Conservation (phyloP, 768 basidiomycete genomes). For the Mycena galopus region DNA sequence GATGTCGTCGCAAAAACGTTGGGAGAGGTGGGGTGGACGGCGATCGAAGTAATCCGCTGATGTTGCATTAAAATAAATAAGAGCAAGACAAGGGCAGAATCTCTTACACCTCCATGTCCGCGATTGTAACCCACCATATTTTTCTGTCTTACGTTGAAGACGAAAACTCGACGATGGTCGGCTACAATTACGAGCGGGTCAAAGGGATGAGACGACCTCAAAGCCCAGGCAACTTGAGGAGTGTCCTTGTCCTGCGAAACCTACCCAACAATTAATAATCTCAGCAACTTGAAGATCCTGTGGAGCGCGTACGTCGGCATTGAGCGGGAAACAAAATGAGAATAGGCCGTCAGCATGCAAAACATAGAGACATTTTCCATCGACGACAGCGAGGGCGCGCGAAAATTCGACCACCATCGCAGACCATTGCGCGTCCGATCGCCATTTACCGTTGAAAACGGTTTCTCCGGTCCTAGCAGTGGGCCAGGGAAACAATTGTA, state of each 20-base stretch:
- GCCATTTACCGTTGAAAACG: constrained; percentile 16
- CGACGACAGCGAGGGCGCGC: constrained; percentile 66
- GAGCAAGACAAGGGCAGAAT: not conserved
- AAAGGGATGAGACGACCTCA: constrained; percentile 56
- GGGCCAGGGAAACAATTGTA: constrained; percentile 32
- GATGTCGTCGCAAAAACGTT: constrained; percentile 60
- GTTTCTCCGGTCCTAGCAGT: not conserved
- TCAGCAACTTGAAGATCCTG: not conserved
- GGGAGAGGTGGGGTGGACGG: constrained; percentile 70
- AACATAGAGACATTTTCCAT: constrained; percentile 52
- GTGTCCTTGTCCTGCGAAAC: not conserved
- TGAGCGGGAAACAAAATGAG: not conserved
- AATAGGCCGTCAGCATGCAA: constrained; percentile 42
- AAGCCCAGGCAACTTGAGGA: constrained; percentile 67
- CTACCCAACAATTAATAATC: constrained; percentile 3
- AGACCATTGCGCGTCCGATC: constrained; percentile 55
- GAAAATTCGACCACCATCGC: constrained; percentile 60
- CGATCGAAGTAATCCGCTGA: constrained; percentile 74
- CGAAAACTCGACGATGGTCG: constrained; percentile 65
- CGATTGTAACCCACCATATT: constrained; percentile 63
- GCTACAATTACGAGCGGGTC: constrained; percentile 75
- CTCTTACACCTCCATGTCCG: constrained; percentile 81
- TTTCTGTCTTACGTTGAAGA: constrained; percentile 61
- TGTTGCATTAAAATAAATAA: constrained; percentile 11
- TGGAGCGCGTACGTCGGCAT: constrained; percentile 10